Conservation (phyloP, 139 green algal genomes). For the Picochlorum sp. region DNA sequence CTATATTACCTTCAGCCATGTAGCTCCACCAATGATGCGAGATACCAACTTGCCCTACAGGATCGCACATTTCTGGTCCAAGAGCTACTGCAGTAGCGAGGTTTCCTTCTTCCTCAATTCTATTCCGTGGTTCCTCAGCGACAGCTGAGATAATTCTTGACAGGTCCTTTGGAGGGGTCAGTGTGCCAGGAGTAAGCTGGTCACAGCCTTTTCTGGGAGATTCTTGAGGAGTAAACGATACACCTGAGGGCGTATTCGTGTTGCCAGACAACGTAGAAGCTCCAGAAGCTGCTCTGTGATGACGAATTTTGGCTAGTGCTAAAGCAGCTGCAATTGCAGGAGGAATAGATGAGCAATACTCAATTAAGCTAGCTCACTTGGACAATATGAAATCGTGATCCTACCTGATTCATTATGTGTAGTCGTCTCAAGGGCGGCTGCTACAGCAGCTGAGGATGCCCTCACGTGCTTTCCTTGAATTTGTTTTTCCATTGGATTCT, state of each 20-base stretch:
- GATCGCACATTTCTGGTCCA: background rate
- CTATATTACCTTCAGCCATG: background rate
- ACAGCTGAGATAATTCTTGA: background rate
- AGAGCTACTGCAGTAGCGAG: background rate
- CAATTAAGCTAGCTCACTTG: too few species aligned
- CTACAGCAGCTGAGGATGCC: too few species aligned
- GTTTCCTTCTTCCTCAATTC: background rate
- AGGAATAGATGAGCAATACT: too few species aligned
- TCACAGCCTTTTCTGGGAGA: too few species aligned
- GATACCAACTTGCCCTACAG: background rate
- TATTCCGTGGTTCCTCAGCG: background rate
- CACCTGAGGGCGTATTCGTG: too few species aligned
- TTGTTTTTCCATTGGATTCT: too few species aligned
- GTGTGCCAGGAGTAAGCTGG: too few species aligned
- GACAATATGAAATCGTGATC: too few species aligned
- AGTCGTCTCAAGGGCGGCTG: too few species aligned
- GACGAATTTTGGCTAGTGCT: background rate
- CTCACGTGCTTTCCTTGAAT: too few species aligned
- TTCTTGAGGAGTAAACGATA: too few species aligned
- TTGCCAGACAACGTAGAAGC: background rate
- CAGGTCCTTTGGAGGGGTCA: background rate
- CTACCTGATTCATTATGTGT: too few species aligned
- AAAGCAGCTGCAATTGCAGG: background rate
- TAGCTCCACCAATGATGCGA: constrained; percentile 5
- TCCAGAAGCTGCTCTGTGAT: constrained; percentile 1